Evolutionary conservation across 768 basidiomycete species (phyloP).

Genomic region (Dendrothele bispora): DNA sequence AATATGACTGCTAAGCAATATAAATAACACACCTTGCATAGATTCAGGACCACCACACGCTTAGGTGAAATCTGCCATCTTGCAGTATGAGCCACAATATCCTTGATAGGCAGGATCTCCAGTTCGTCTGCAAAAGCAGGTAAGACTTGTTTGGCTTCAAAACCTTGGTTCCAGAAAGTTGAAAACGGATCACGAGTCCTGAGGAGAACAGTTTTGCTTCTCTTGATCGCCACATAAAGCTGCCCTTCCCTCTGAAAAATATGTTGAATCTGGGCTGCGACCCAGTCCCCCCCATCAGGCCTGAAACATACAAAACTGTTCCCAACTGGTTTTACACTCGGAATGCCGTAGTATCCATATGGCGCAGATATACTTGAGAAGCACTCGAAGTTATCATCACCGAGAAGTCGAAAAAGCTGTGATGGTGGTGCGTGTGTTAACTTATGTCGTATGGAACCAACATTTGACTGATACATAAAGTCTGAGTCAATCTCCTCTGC

Average conservation of each 20-base stretch:
- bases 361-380: background rate
- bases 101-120: background rate
- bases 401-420: background rate
- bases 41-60: background rate
- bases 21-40: background rate
- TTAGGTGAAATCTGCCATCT: background rate
- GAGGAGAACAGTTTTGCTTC: background rate
- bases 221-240: background rate
- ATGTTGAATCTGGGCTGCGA: conserved; percentile 4
- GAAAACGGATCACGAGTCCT: background rate
- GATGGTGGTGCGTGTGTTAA: background rate
- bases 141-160: conserved; percentile 1
- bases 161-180: conserved; percentile 2
- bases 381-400: background rate
- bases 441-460: background rate
- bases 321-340: background rate
- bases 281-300: background rate
- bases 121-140: background rate
- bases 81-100: conserved; percentile 1
- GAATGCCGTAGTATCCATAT: background rate
- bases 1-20: too few relatives aligned
- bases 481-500: too few relatives aligned
- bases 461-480: background rate
- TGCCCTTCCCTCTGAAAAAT: background rate
- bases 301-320: conserved; percentile 6